Conservation (phyloP, 176 grass and related monocot genomes). For the Lolium multiflorum region DNA sequence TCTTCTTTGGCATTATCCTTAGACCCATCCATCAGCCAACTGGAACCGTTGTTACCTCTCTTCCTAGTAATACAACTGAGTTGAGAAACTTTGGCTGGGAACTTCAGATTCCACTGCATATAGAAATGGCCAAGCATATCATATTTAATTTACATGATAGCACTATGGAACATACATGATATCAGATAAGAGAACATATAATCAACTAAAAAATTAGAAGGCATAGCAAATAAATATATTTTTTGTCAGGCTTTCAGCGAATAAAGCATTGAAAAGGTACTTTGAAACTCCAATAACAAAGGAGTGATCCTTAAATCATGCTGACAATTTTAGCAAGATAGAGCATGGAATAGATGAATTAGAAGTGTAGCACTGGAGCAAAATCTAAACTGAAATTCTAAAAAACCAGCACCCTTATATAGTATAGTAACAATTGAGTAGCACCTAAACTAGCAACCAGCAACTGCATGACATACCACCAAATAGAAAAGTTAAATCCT, state of each 20-base stretch:
- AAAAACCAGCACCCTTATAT: not conserved
- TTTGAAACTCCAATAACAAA: not conserved
- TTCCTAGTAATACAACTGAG: conserved; percentile 7
- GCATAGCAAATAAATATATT: not conserved
- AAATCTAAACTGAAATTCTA: not conserved
- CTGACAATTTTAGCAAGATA: not conserved
- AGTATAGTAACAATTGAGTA: not conserved
- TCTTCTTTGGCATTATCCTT: conserved; percentile 39
- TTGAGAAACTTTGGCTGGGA: conserved; percentile 24
- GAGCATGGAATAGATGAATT: not conserved
- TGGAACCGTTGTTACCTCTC: not conserved
- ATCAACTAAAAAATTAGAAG: conserved; percentile 3
- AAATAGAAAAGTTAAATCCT: not conserved
- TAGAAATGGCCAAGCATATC: conserved; percentile 32
- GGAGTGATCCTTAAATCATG: not conserved
- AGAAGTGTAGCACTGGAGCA: not conserved
- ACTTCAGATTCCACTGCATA: conserved; percentile 31
- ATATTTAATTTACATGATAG: not conserved
- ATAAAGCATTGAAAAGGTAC: not conserved
- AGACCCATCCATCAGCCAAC: conserved; percentile 42
- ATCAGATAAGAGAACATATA: not conserved
- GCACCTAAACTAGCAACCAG: not conserved
- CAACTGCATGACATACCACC: not conserved
- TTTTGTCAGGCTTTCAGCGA: not conserved
- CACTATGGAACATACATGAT: not conserved